A percentile compares a stretch with the other conserved stretches of the same genome.
These are phyloP conservation scores for Lepidium africanum DNA, from an alignment of 345 rosid genomes.

Conservation along the genomic window DNA sequence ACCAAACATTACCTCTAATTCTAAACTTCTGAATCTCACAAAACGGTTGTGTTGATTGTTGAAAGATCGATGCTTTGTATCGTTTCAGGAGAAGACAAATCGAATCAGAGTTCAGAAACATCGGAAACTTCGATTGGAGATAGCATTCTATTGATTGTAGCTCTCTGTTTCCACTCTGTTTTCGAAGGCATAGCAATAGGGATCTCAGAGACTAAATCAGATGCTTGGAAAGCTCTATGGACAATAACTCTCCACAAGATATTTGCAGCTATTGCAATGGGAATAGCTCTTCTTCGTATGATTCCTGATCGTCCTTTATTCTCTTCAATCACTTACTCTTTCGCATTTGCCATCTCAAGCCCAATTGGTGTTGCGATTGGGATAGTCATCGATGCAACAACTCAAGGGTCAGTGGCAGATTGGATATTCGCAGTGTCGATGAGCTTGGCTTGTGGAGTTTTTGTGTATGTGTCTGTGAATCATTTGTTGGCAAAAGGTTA, in stretches of 20 bases:
- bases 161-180: constrained; percentile 83
- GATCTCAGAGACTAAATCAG: constrained; percentile 47
- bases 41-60: background rate
- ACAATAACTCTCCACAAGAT: constrained; percentile 61
- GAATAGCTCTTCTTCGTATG: constrained; percentile 72
- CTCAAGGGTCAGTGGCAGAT: constrained; percentile 63
- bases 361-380: constrained; percentile 71
- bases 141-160: constrained; percentile 58
- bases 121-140: constrained; percentile 50
- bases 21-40: background rate
- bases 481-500: constrained; percentile 64
- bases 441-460: constrained; percentile 78
- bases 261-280: constrained; percentile 86
- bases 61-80: background rate
- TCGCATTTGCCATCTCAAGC: constrained; percentile 74
- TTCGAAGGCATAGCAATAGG: constrained; percentile 86
- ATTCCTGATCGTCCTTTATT: constrained; percentile 61
- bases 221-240: constrained; percentile 83
- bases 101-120: background rate
- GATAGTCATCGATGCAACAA: constrained; percentile 60
- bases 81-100: constrained; percentile 12
- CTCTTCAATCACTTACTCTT: constrained; percentile 49
- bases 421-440: constrained; percentile 72
- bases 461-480: constrained; percentile 65
- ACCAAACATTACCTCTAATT: background rate